These are phyloP conservation scores for Annulohypoxylon nitens DNA, from an alignment of 495 filamentous ascomycete species.

Conservation along the genomic window DNA sequence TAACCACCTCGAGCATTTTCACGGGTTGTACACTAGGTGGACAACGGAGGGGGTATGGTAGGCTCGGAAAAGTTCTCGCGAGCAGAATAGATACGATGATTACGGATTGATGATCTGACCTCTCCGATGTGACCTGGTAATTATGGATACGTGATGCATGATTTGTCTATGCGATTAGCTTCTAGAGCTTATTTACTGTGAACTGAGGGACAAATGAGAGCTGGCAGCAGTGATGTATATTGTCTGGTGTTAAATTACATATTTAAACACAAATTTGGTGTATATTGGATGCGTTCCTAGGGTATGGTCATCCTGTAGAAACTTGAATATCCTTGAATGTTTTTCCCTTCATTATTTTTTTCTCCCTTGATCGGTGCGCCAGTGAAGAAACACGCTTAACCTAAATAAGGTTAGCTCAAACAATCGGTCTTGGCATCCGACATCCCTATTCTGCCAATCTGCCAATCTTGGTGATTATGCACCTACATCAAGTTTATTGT, in stretches of 20 bases:
- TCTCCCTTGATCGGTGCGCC: not conserved
- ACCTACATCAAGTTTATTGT: constrained; percentile 25
- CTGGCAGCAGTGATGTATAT: not conserved
- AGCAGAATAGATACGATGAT: constrained; percentile 52
- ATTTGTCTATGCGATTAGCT: constrained; percentile 1
- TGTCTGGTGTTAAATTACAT: not conserved
- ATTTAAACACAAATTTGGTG: not conserved
- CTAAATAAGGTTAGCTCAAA: constrained; percentile 6
- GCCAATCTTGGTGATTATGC: constrained; percentile 17
- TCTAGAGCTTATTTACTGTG: not conserved
- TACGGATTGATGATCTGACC: constrained; percentile 34
- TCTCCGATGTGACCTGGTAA: not conserved
- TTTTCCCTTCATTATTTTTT: constrained; percentile 3
- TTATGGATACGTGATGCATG: not conserved
- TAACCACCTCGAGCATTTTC: constrained; percentile 50
- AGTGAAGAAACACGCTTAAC: not conserved
- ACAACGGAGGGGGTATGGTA: constrained; percentile 45
- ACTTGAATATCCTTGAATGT: not conserved
- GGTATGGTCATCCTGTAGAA: not conserved
- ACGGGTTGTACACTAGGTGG: constrained; percentile 55
- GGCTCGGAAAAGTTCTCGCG: constrained; percentile 54
- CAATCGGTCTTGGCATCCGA: constrained; percentile 39
- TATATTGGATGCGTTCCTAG: not conserved
- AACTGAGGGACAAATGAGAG: not conserved
- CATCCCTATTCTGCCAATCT: constrained; percentile 33